Base-by-base conservation (phyloP, 306 rosid species). In the Comarum palustre region DNA sequence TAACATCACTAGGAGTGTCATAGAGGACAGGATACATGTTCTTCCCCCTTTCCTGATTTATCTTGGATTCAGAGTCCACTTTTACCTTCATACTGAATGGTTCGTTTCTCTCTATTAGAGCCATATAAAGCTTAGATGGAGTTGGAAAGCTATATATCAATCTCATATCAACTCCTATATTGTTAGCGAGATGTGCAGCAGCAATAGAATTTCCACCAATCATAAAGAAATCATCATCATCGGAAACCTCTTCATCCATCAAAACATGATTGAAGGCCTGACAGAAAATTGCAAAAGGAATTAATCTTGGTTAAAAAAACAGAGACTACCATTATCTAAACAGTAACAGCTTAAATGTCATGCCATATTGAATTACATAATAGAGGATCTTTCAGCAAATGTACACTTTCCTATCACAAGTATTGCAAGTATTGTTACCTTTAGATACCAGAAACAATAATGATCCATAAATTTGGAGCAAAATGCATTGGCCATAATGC, bases 151-250 rank as follows among this genome's bases (percentile, higher is more conserved):
- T 19, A 77, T 90, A 93, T 61, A 93, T 85, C 69, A 87, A 80
- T 78, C 86, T 88, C 96, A 90, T 82, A 79, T 90, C 89, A 78
- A 86, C 73, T 75, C 97, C 98, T 76, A 93, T 81, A 75, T 46
- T 81, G 71, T 87, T 81, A 67, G 98, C 83, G 81, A 89, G 86
- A 82, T 87, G 96, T 63, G 98, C 98, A 41, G 97, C 97, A 81
- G 91, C 71, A 68, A 93, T 89, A 69, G 98, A 93, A 84, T 87
- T 81, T 73, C 97, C 97, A 8, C 98, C 98, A 90, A 87, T 73
- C 71, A 14, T 45, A 82, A 93, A 90, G 87, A 93, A 93, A 77
- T 93, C 92, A 77, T 85, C 97, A 69, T 80, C 84, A 72, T 84
- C 79, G 45, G 86, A 82, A 77, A 90, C 79, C 79, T 86, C 85